Evolutionary conservation across 2,329 filamentous ascomycete species (phyloP), one percentile per base, ranked within the genome.

Genomic region (Penicillium polonicum): DNA sequence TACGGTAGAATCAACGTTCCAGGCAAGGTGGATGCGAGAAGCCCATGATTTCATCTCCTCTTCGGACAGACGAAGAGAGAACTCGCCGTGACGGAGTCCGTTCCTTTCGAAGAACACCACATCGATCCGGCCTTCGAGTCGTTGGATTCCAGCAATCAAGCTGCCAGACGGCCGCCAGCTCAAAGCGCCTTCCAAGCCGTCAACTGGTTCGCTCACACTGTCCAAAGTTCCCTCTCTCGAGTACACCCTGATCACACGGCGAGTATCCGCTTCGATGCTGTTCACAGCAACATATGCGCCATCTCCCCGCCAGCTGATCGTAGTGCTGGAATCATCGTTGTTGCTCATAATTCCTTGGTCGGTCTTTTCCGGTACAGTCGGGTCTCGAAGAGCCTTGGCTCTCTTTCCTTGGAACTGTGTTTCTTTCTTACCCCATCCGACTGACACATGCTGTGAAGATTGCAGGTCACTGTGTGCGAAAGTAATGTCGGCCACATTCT

Each of bases 361-460:
- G 19, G 97, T 84, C 71, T 88, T 90, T 72, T 97, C 92, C 0
- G 94, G 94, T 65, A 99, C 90, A 10, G 94, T 99, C 17, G 94
- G 94, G 74, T 99, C 94, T 53, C 91, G 85, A 63, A 97, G 80
- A 21, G 92, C 92, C 76, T 86, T 88, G 57, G 92, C 93, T 61
- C 92, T 86, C 68, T 90, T 91, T 50, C 94, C 94, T 70, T 97
- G 90, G 74, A 99, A 99, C 73, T 99, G 94, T 0, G 94, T 99
- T 76, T 99, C 94, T 72, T 90, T 91, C 79, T 97, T 97, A 59
- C 94, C 94, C 94, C 94, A 99, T 49, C 94, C 94, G 23, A 99
- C 93, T 21, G 92, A 95, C 57, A 97, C 94, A 79, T 97, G 92
- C 73, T 88, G 94, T 27, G 89, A 97, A n/a, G 86, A 85, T 66